Conservation (phyloP, 1,139 yeast species). For the Hyphopichia pseudoburtonii region DNA sequence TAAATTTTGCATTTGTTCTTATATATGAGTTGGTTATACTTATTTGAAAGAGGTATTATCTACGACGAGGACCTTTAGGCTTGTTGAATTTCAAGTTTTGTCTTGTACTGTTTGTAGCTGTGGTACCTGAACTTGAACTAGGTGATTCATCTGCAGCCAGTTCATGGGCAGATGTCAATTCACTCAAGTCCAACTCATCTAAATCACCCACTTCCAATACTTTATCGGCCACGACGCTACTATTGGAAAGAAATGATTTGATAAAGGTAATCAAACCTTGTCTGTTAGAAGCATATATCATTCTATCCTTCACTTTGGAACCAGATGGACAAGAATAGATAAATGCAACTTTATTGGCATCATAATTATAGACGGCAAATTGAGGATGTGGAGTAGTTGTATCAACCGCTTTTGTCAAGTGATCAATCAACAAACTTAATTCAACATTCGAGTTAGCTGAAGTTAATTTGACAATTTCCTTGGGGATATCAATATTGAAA, state of each 20-base stretch:
- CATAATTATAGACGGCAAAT: conserved; percentile 56
- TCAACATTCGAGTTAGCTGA: conserved; percentile 14
- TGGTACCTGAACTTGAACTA: conserved; percentile 7
- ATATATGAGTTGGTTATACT: too few relatives aligned
- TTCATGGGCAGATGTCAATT: conserved; percentile 17
- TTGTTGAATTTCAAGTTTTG: conserved; percentile 40
- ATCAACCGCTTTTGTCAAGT: conserved; percentile 15
- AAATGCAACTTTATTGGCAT: conserved; percentile 43
- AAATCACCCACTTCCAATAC: conserved; percentile 68
- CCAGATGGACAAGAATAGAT: conserved; percentile 90
- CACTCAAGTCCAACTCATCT: conserved; percentile 55
- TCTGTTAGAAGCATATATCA: conserved; percentile 88
- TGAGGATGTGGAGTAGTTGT: conserved; percentile 31
- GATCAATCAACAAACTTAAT: conserved; percentile 19
- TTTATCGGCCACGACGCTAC: conserved; percentile 28
- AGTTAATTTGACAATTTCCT: conserved; percentile 29
- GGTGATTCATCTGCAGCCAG: conserved; percentile 9
- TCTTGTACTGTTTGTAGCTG: conserved; percentile 5
- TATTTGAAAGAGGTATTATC: too few relatives aligned
- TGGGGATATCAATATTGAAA: conserved; percentile 30
- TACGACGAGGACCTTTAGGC: conserved; percentile 59
- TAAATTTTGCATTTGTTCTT: too few relatives aligned
- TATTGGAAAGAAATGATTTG: conserved; percentile 27
- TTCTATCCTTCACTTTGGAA: conserved; percentile 84
- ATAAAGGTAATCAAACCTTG: conserved; percentile 61